Conservation (phyloP, 192 early-diverging fungal genomes). For the Rhizoclosmatium globosum region DNA sequence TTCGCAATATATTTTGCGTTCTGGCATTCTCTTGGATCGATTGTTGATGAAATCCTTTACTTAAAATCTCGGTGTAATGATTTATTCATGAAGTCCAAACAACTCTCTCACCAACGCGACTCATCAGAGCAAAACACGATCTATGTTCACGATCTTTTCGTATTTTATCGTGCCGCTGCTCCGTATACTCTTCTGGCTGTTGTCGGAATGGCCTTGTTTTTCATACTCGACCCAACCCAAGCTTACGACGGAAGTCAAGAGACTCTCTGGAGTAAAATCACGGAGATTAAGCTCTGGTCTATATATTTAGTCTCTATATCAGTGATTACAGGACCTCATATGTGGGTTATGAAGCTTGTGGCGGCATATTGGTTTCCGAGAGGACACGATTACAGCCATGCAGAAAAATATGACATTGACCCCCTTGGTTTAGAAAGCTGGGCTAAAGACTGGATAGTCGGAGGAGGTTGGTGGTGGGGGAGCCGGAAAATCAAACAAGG, state of each 20-base stretch:
- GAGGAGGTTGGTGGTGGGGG: conserved; percentile 37
- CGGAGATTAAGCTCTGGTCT: conserved; percentile 28
- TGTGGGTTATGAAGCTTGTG: conserved; percentile 44
- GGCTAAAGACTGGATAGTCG: conserved; percentile 34
- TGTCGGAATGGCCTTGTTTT: conserved; percentile 17
- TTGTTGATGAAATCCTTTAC: conserved; percentile 35
- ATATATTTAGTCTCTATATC: conserved; percentile 38
- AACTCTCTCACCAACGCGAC: background rate
- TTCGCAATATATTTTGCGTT: conserved; percentile 40
- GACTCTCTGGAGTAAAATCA: conserved; percentile 6
- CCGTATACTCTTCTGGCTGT: conserved; percentile 35
- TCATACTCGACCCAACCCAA: conserved; percentile 5
- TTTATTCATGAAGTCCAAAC: background rate
- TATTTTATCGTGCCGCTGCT: conserved; percentile 20
- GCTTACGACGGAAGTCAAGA: background rate
- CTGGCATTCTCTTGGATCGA: conserved; percentile 34
- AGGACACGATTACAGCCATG: background rate
- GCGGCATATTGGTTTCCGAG: background rate
- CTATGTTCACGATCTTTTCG: background rate
- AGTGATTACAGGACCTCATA: conserved; percentile 43
- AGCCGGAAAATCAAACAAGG: conserved; percentile 13
- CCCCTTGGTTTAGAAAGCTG: conserved; percentile 22
- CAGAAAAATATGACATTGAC: conserved; percentile 11
- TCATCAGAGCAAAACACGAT: background rate
- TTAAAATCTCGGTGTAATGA: conserved; percentile 13